phyloP scores from a whole-genome alignment of 768 basidiomycete species.

The Chalciporus pseudorubinellus region DNA sequence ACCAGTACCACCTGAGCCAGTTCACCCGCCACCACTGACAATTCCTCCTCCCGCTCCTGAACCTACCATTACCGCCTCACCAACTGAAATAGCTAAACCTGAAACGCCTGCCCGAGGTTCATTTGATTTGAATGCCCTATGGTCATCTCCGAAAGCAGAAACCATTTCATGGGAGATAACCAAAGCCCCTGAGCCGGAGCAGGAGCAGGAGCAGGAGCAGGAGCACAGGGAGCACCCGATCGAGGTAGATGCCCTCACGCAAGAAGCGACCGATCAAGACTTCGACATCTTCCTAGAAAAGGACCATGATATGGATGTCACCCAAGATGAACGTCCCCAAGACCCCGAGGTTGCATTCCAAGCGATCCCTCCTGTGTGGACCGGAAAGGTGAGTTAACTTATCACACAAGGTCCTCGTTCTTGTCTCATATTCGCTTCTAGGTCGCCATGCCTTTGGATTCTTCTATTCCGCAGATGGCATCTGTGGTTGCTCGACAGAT shows the following conservation, averaged over 20 bases:
- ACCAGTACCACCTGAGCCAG: conserved; percentile 14
- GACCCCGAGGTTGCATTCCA: conserved; percentile 52
- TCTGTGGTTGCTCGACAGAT: conserved; percentile 70
- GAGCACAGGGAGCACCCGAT: conserved; percentile 44
- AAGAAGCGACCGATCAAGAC: conserved; percentile 68
- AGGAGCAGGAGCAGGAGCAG: conserved; percentile 27
- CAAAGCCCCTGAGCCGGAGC: conserved; percentile 26
- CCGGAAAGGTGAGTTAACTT: conserved; percentile 56
- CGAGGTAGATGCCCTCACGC: conserved; percentile 37
- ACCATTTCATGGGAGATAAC: conserved; percentile 14
- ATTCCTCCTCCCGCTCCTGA: conserved; percentile 47
- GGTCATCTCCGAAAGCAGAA: conserved; percentile 52
- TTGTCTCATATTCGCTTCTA: conserved; percentile 31
- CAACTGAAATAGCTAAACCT: conserved; percentile 33
- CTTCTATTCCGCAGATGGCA: conserved; percentile 63
- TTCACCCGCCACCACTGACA: conserved; percentile 35
- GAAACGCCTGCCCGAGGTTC: conserved; percentile 49
- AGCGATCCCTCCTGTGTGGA: conserved; percentile 64
- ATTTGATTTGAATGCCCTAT: conserved; percentile 72
- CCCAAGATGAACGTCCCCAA: conserved; percentile 29
- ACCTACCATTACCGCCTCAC: conserved; percentile 21
- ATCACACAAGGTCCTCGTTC: not conserved
- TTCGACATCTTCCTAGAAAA: conserved; percentile 85
- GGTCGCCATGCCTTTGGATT: conserved; percentile 81
- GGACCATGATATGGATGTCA: conserved; percentile 38